Base-by-base conservation (phyloP, 192 early-diverging fungal genomes). In the Linderina pennispora region DNA sequence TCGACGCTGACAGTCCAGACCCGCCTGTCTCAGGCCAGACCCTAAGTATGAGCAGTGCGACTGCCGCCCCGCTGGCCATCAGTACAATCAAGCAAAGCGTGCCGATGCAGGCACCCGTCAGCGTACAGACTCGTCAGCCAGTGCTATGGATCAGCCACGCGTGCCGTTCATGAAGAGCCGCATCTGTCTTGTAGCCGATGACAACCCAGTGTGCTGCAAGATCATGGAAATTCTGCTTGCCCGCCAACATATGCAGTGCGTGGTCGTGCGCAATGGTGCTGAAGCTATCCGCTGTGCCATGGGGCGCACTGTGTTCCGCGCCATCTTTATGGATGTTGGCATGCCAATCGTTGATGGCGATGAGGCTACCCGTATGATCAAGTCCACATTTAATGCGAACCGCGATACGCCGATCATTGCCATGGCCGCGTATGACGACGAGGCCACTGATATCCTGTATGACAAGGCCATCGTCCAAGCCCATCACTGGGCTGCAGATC, bases 321-420 rank as follows among this genome's bases (percentile, higher is more conserved):
- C 91, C 23, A 93, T 97, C 40, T 95, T 97, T 50, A 90, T 94
- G 88, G 89, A 91, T 46, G 83, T 88, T 13, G 77, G 84, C 8
- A 93, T 95, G 87, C 92, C 92, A n/a, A 87, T 92, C 26, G 92
- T 97, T 45, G 89, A 90, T 62, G 94, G 91, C 23, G 89, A 94
- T 39, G 82, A 81, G 23, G 92, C 92, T 1, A 80, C 92, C 0
- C 80, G 90, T 22, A 95, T 97, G 92, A 91, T 97, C 44, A 94
- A 94, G 72, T 86, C 88, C 8, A 91, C 89, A 1, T 86, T 81
- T 36, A 92, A 92, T 56, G 75, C 85, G 20, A 97, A 97, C 73
- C 78, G 77, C 22, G 50, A 68, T 4, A 95, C 92, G 1, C 89
- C 91, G 6, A 86, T 97, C 21, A 71, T 97, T 47, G 83, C 79